A percentile compares a stretch with the other conserved stretches of the same genome.
phyloP scores from a whole-genome alignment of 345 rosid species.

The Ricinus communis region DNA sequence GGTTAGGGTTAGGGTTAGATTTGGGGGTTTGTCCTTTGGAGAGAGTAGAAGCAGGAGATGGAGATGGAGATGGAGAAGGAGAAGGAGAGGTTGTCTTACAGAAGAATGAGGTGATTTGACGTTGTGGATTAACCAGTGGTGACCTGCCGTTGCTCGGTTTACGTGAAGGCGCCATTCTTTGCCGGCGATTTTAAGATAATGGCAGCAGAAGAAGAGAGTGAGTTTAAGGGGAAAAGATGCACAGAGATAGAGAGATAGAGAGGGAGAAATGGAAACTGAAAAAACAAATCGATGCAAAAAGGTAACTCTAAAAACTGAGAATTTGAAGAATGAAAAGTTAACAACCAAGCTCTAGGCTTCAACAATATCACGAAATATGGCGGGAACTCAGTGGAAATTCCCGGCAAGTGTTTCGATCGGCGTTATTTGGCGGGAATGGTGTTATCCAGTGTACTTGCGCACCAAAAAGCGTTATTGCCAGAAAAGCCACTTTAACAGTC shows the following conservation, averaged over 20 bases:
- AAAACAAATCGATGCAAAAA: not conserved
- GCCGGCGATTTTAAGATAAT: not conserved
- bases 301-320: not conserved
- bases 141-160: conserved; percentile 78
- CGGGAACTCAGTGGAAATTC: conserved; percentile 16
- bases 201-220: not conserved
- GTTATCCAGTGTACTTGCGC: no score
- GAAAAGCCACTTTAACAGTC: no score
- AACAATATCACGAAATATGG: not conserved
- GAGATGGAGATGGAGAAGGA: conserved; percentile 51
- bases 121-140: conserved; percentile 82
- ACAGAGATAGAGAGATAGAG: no score
- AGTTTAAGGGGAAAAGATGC: not conserved
- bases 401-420: conserved; percentile 15
- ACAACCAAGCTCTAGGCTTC: not conserved
- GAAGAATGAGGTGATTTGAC: conserved; percentile 92
- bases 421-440: conserved; percentile 29
- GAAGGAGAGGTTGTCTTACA: conserved; percentile 47
- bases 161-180: conserved; percentile 67
- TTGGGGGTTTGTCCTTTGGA: conserved; percentile 21
- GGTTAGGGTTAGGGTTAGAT: conserved; percentile 34
- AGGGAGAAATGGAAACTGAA: not conserved
- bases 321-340: not conserved
- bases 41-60: conserved; percentile 41
- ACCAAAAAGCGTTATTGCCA: no score